Conservation (phyloP, 1,139 yeast genomes). For the Lodderomyces theae region DNA sequence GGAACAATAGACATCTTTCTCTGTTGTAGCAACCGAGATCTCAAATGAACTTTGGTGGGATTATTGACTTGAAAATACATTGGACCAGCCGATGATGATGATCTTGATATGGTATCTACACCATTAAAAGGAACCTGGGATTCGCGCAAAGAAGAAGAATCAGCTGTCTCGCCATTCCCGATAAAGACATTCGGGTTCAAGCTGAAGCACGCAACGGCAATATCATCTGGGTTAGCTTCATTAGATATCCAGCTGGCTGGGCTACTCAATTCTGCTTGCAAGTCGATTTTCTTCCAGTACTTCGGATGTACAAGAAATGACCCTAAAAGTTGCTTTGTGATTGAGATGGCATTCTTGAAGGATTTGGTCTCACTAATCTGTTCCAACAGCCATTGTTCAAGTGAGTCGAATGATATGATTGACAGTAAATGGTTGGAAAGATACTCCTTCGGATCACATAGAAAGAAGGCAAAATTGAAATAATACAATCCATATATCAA, state of each 20-base stretch:
- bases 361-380: background rate
- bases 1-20: constrained; percentile 30
- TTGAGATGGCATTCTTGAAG: constrained; percentile 9
- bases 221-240: constrained; percentile 29
- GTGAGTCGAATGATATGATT: constrained; percentile 13
- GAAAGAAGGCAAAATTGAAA: constrained; percentile 43
- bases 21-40: constrained; percentile 4
- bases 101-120: constrained; percentile 18
- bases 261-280: constrained; percentile 34
- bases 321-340: constrained; percentile 14
- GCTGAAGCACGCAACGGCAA: constrained; percentile 32
- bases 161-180: background rate
- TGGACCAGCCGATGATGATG: constrained; percentile 30
- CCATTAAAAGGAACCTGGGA: constrained; percentile 8
- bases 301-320: constrained; percentile 50
- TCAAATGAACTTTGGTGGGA: constrained; percentile 17
- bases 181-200: constrained; percentile 25
- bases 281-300: constrained; percentile 23
- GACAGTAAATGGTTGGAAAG: constrained; percentile 16
- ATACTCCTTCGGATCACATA: constrained; percentile 35
- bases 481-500: constrained; percentile 65
- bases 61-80: constrained; percentile 18
- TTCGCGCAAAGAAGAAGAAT: no score
- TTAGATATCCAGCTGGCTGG: constrained; percentile 34
- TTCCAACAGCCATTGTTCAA: background rate